Conservation (phyloP, 163 green algal genomes). For the Prototheca wickerhamii region DNA sequence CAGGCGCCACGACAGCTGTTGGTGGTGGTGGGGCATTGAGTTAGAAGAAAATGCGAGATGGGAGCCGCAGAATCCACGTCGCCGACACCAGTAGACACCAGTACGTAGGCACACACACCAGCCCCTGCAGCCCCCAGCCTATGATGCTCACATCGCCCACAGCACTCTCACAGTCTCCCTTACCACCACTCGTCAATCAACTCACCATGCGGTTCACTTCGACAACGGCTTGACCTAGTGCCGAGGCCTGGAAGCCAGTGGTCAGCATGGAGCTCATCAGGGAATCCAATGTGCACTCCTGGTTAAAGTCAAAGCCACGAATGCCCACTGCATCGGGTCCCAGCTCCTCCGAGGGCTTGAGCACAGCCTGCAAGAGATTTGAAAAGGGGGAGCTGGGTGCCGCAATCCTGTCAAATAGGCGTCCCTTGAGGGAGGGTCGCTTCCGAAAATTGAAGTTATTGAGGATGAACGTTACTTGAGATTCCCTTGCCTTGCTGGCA, state of each 20-base stretch:
- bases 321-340: conserved; percentile 25
- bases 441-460: no score
- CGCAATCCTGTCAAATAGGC: no score
- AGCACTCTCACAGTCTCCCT: neutral
- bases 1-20: conserved; percentile 71
- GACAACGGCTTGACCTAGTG: conserved; percentile 73
- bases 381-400: no score
- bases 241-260: conserved; percentile 88
- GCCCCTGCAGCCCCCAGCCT: neutral
- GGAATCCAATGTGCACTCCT: conserved; percentile 54
- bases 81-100: no score
- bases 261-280: conserved; percentile 77
- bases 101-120: no score
- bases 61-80: no score
- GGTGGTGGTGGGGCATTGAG: no score
- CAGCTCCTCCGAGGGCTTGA: conserved; percentile 25
- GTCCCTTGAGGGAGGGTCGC: no score
- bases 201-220: conserved; percentile 95
- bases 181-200: no score
- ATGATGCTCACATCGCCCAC: neutral
- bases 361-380: conserved; percentile 27
- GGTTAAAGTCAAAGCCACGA: conserved; percentile 76
- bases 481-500: no score
- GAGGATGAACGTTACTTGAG: no score
- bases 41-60: no score